A percentile compares a stretch with the other conserved stretches of the same genome.
phyloP scores from a whole-genome alignment of 2,329 filamentous ascomycete species.

The Orbilia brochopaga region DNA sequence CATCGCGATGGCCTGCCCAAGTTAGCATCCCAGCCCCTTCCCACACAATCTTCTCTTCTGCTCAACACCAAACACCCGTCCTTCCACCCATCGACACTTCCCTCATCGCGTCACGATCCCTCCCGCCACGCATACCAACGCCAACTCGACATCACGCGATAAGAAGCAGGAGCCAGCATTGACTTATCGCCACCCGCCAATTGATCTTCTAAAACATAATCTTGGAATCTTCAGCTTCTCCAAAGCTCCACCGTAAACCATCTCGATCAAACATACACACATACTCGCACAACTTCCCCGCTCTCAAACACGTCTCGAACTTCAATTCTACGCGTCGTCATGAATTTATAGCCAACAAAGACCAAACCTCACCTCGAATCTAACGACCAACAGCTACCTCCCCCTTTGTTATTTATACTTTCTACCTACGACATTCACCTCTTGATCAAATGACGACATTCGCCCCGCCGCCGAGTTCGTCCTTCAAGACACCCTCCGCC shows the following conservation, averaged over 20 bases:
- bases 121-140: neutral
- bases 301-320: conserved; percentile 13
- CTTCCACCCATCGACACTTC: neutral
- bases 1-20: neutral
- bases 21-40: conserved; percentile 14
- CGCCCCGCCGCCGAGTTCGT: conserved; percentile 21
- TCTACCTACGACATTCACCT: neutral
- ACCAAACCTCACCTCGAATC: conserved; percentile 15
- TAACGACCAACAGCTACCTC: conserved; percentile 15
- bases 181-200: neutral
- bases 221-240: neutral
- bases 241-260: neutral
- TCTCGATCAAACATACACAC: too few species aligned
- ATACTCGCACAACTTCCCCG: conserved; percentile 13
- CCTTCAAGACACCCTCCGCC: conserved; percentile 39
- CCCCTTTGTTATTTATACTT: conserved; percentile 12
- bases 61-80: too few species aligned
- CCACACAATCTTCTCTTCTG: conserved; percentile 10
- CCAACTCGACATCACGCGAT: too few species aligned
- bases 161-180: too few species aligned
- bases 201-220: conserved; percentile 8
- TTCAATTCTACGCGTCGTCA: conserved; percentile 37
- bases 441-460: conserved; percentile 38
- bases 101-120: conserved; percentile 9
- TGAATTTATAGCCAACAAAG: conserved; percentile 47